These are phyloP conservation scores for Pythium rishiriense DNA, from an alignment of 352 stramenopile genomes.

Conservation along the genomic window DNA sequence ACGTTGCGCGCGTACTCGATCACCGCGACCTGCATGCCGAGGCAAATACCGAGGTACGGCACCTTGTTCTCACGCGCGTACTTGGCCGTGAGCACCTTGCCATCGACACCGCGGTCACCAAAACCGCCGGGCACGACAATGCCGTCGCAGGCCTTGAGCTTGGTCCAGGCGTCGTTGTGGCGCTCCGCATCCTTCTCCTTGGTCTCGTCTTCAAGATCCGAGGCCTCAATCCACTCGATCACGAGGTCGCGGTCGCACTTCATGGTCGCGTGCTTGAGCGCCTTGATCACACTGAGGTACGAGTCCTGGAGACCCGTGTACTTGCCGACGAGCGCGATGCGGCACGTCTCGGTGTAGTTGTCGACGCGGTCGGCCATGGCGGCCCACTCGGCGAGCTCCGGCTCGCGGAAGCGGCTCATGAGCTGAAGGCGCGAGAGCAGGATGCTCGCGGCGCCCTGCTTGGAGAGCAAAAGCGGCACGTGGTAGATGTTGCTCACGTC, in stretches of 20 bases:
- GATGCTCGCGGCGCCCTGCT: slow-evolving; percentile 94
- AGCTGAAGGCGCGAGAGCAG: slow-evolving; percentile 93
- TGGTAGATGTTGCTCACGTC: slow-evolving; percentile 99
- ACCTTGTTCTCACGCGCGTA: slow-evolving; percentile 95
- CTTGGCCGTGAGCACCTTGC: slow-evolving; percentile 96
- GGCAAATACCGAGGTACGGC: slow-evolving; percentile 98
- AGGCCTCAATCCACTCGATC: slow-evolving; percentile 98
- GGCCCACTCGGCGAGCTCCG: slow-evolving; percentile 77
- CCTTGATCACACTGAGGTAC: slow-evolving; percentile 99
- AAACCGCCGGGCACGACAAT: slow-evolving; percentile 99
- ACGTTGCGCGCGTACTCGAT: slow-evolving; percentile 98
- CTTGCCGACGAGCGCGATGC: slow-evolving; percentile 99
- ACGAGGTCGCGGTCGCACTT: slow-evolving; percentile 92
- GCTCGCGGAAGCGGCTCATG: slow-evolving; percentile 85
- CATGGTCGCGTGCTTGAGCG: slow-evolving; percentile 94
- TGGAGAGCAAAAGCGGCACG: slow-evolving; percentile 96
- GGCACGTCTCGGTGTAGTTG: slow-evolving; percentile 88
- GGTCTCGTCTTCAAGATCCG: slow-evolving; percentile 89
- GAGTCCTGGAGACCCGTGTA: slow-evolving; percentile 99
- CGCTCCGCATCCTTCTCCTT: slow-evolving; percentile 68
- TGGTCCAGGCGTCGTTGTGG: slow-evolving; percentile 90
- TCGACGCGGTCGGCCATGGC: slow-evolving; percentile 95
- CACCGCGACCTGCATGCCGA: slow-evolving; percentile 95
- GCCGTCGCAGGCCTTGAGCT: slow-evolving; percentile 91
- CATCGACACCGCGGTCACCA: slow-evolving; percentile 96